These are phyloP conservation scores for Dictyostelium capitatum DNA, from an alignment of 78 protist genomes.

Conservation along the genomic window DNA sequence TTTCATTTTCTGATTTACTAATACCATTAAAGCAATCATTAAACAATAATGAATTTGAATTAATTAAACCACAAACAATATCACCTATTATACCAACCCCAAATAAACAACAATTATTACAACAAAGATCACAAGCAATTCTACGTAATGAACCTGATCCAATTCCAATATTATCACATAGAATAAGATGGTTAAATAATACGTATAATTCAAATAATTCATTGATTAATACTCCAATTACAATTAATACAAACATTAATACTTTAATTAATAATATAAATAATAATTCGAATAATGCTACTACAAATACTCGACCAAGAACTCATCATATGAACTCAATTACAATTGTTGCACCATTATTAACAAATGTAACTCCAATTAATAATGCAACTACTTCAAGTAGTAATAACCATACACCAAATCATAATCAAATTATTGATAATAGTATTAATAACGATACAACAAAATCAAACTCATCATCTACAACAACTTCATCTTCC, in stretches of 20 bases:
- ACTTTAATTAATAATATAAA: not conserved
- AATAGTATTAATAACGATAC: not conserved
- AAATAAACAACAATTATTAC: too few species aligned
- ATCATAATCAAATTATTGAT: not conserved
- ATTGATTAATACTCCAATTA: too few species aligned
- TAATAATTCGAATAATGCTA: not conserved
- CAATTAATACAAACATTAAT: not conserved
- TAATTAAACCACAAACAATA: not conserved
- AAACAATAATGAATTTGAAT: not conserved
- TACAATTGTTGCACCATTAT: not conserved
- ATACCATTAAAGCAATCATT: not conserved
- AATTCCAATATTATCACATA: too few species aligned
- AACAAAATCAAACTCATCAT: not conserved
- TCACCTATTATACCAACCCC: not conserved
- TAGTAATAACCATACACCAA: not conserved
- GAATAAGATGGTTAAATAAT: too few species aligned
- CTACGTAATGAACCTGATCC: too few species aligned
- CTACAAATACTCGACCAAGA: not conserved
- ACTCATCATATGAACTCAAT: constrained; percentile 12
- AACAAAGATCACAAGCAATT: too few species aligned
- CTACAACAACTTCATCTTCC: not conserved
- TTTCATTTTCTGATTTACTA: not conserved
- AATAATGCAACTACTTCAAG: not conserved
- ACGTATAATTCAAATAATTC: too few species aligned
- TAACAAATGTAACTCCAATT: not conserved